Conservation (phyloP, 1,284 basidiomycete genomes). For the Tilletia caries region DNA sequence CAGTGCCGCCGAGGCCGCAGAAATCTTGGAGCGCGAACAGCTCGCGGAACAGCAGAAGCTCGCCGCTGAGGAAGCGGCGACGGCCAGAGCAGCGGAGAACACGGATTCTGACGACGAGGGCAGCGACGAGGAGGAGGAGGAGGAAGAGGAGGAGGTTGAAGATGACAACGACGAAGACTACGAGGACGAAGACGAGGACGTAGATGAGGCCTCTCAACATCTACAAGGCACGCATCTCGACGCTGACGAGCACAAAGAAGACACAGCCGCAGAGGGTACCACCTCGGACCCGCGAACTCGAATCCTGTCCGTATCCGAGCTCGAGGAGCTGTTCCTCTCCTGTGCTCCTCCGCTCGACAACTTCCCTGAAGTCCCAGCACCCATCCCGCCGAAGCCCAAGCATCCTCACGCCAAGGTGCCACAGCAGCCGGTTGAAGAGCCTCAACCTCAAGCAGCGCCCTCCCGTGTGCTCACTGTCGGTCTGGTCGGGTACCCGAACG, state of each 20-base stretch:
- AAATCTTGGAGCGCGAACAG: slow-evolving; percentile 67
- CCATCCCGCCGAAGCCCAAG: slow-evolving; percentile 9
- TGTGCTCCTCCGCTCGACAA: slow-evolving; percentile 73
- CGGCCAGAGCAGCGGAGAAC: slow-evolving; percentile 51
- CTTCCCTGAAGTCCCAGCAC: slow-evolving; percentile 33
- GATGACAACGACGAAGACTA: slow-evolving; percentile 22
- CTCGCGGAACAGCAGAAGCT: slow-evolving; percentile 54
- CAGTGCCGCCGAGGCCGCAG: slow-evolving; percentile 85
- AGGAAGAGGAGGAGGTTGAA: slow-evolving; percentile 21
- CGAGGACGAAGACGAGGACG: slow-evolving; percentile 28
- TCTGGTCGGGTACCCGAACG: slow-evolving; percentile 66
- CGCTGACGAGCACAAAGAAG: slow-evolving; percentile 27
- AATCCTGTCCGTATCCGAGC: slow-evolving; percentile 80
- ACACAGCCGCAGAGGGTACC: slow-evolving; percentile 52
- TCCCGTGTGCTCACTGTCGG: slow-evolving; percentile 62
- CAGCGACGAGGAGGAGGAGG: slow-evolving; percentile 31
- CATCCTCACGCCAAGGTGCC: neutral
- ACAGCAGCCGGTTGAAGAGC: neutral
- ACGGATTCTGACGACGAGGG: slow-evolving; percentile 24
- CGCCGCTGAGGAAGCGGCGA: slow-evolving; percentile 58
- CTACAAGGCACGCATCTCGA: slow-evolving; percentile 24
- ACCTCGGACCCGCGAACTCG: slow-evolving; percentile 57
- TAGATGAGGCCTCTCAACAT: slow-evolving; percentile 23
- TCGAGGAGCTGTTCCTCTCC: slow-evolving; percentile 78
- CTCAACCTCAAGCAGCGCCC: neutral